Conservation (phyloP, 1,139 yeast species). For the Taphrina populina region DNA sequence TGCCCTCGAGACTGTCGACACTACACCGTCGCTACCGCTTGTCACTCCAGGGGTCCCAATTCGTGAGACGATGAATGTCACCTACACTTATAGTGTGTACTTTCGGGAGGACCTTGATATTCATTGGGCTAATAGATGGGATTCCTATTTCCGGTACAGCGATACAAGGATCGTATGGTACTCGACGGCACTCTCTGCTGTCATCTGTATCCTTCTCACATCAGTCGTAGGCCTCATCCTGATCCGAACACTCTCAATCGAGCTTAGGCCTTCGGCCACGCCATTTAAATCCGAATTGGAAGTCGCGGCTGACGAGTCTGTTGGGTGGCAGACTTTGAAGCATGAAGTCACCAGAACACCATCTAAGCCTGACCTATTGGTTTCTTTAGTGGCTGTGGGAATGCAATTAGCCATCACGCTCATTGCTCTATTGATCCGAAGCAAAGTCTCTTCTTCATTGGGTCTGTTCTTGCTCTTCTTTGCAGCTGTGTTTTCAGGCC, state of each 20-base stretch:
- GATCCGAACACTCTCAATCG: slow-evolving; percentile 52
- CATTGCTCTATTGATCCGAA: slow-evolving; percentile 8
- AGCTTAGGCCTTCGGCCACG: slow-evolving; percentile 46
- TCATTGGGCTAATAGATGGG: slow-evolving; percentile 73
- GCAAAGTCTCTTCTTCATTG: slow-evolving; percentile 55
- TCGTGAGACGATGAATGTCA: slow-evolving; percentile 50
- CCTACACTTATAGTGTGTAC: slow-evolving; percentile 81
- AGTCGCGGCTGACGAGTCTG: slow-evolving; percentile 39
- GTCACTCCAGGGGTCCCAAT: slow-evolving; percentile 43
- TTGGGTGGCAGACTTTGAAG: slow-evolving; percentile 59
- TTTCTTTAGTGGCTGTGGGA: slow-evolving; percentile 69
- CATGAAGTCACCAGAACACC: slow-evolving; percentile 61
- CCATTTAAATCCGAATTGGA: slow-evolving; percentile 23
- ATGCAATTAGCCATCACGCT: slow-evolving; percentile 54
- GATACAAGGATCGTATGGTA: slow-evolving; percentile 52
- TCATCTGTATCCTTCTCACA: slow-evolving; percentile 59
- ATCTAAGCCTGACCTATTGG: slow-evolving; percentile 50
- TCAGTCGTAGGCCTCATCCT: slow-evolving; percentile 64
- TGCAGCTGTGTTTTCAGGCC: slow-evolving; percentile 74
- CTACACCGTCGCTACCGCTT: slow-evolving; percentile 17
- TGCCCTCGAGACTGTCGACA: background rate
- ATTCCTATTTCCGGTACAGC: slow-evolving; percentile 63
- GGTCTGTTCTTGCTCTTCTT: slow-evolving; percentile 61
- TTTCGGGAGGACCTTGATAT: slow-evolving; percentile 80
- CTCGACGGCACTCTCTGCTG: slow-evolving; percentile 64